Conservation (phyloP, 805 yeast genomes). For the Nakazawaea ernobii region DNA sequence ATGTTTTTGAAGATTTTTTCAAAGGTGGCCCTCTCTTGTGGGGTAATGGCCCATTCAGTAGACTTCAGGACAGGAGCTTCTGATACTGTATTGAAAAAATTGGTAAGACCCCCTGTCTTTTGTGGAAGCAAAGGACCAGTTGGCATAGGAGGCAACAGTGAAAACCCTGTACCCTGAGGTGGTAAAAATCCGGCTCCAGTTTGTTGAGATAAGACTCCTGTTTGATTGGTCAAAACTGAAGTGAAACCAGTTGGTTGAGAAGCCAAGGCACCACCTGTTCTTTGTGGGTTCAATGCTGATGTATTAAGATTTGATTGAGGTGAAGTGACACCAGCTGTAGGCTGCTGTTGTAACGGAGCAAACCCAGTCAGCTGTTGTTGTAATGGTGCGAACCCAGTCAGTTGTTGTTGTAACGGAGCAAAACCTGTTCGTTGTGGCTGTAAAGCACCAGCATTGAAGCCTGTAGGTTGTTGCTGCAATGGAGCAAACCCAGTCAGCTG, state of each 20-base stretch:
- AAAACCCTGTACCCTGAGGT: slow-evolving; percentile 23
- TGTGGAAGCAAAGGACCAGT: slow-evolving; percentile 48
- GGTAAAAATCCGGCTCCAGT: slow-evolving; percentile 17
- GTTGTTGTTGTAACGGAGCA: slow-evolving; percentile 28
- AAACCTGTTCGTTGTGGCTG: slow-evolving; percentile 50
- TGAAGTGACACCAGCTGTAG: background rate
- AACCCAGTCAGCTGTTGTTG: slow-evolving; percentile 20
- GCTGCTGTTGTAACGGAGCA: background rate
- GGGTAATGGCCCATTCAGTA: slow-evolving; percentile 70
- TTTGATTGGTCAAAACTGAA: slow-evolving; percentile 7
- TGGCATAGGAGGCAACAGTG: slow-evolving; percentile 27
- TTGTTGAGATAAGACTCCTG: slow-evolving; percentile 14
- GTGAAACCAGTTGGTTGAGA: slow-evolving; percentile 28
- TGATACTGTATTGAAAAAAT: slow-evolving; percentile 11
- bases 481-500: slow-evolving; percentile 33
- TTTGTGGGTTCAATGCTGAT: background rate
- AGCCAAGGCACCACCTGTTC: slow-evolving; percentile 23
- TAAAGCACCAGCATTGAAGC: slow-evolving; percentile 17
- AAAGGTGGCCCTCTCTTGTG: slow-evolving; percentile 81
- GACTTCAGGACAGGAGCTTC: slow-evolving; percentile 44
- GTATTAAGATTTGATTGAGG: background rate
- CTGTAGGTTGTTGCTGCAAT: slow-evolving; percentile 10
- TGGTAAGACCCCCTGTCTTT: slow-evolving; percentile 56
- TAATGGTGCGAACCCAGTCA: slow-evolving; percentile 28
- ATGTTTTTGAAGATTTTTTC: slow-evolving; percentile 85